Percentiles rank a stretch among this genome's conserved stretches.
These are phyloP conservation scores for Kondoa subrosea DNA, from an alignment of 768 basidiomycete species.

Conservation along the genomic window DNA sequence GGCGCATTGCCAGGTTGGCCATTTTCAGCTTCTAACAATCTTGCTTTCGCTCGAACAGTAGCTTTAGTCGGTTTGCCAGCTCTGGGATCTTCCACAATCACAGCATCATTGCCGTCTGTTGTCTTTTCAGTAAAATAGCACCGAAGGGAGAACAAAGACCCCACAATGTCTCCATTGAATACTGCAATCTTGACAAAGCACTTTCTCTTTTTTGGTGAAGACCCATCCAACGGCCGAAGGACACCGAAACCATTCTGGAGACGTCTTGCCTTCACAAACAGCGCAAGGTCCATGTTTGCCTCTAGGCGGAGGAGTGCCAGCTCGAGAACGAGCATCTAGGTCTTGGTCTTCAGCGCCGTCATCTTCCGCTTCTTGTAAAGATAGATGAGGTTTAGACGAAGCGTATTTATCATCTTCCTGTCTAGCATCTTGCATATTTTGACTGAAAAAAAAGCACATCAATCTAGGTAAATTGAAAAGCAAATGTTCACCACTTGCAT, in stretches of 20 bases:
- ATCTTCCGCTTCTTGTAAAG: constrained; percentile 10
- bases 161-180: constrained; percentile 27
- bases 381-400: constrained; percentile 17
- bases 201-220: constrained; percentile 10
- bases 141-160: not conserved
- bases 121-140: not conserved
- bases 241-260: constrained; percentile 23
- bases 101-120: constrained; percentile 14
- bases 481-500: not conserved
- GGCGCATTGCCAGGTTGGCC: not conserved
- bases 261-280: constrained; percentile 19
- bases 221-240: constrained; percentile 21
- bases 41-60: not conserved
- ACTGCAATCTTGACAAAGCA: constrained; percentile 25
- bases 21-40: not conserved
- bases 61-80: not conserved
- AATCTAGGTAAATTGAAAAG: not conserved
- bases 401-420: constrained; percentile 23
- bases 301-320: constrained; percentile 15
- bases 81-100: constrained; percentile 7
- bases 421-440: constrained; percentile 21
- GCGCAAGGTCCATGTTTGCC: constrained; percentile 20
- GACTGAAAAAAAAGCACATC: not conserved
- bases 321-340: constrained; percentile 19
- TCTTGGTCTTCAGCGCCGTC: constrained; percentile 7